Evolutionary conservation across 2,329 filamentous ascomycete genomes (phyloP).

Genomic region (Fusarium camptoceras): DNA sequence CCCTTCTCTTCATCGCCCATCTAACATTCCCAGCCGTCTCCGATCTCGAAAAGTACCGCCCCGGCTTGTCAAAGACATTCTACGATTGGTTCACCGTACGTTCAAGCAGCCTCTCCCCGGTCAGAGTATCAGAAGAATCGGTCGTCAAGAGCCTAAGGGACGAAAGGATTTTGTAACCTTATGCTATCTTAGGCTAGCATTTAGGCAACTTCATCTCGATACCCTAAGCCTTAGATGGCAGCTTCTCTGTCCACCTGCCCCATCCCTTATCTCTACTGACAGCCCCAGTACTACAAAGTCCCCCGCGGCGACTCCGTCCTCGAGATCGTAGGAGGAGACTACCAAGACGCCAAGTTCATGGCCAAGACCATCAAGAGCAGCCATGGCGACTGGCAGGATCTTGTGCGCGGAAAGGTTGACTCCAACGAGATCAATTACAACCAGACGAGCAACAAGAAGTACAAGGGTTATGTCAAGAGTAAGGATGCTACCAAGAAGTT

Average conservation of each 20-base stretch:
- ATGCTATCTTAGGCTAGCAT: not conserved
- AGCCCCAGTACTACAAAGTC: conserved; percentile 55
- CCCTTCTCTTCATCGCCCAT: rapidly evolving
- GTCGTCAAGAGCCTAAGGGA: not conserved
- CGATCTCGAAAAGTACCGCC: conserved; percentile 55
- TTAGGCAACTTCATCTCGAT: rapidly evolving
- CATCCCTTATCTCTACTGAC: not conserved
- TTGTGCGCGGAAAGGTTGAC: conserved; percentile 53
- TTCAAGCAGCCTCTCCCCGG: rapidly evolving
- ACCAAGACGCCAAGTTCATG: conserved; percentile 52
- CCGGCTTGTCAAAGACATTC: conserved; percentile 50
- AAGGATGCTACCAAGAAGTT: conserved; percentile 50
- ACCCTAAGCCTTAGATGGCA: rapidly evolving
- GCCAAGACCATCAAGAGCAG: conserved; percentile 51
- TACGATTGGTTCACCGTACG: conserved; percentile 56
- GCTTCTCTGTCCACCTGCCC: rapidly evolving
- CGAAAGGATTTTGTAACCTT: not conserved
- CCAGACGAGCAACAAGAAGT: conserved; percentile 52
- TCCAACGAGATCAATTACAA: conserved; percentile 55
- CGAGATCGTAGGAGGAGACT: conserved; percentile 53
- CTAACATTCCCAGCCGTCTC: conserved; percentile 48
- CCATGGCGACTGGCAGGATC: conserved; percentile 55
- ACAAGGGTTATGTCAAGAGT: conserved; percentile 50
- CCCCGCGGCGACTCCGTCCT: conserved; percentile 52
- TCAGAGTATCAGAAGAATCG: rapidly evolving